Evolutionary conservation across 768 basidiomycete genomes (phyloP).

Genomic region (Suillus sp.): DNA sequence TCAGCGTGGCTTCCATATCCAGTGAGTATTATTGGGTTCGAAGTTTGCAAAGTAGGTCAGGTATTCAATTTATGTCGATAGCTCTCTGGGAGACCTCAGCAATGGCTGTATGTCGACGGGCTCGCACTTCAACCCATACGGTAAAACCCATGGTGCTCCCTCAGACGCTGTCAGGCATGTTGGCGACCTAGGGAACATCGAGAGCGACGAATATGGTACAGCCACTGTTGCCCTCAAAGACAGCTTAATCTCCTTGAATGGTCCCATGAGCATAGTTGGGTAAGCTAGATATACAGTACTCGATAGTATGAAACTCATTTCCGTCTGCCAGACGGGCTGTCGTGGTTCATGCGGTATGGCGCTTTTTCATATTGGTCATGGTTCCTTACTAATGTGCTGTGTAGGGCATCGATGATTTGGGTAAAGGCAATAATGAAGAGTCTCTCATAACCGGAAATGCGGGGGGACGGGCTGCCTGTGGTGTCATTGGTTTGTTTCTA

Average conservation of each 20-base stretch:
- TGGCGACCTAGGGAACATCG: conserved; percentile 77
- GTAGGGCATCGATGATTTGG: conserved; percentile 79
- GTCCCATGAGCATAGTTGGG: conserved; percentile 71
- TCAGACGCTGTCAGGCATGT: conserved; percentile 59
- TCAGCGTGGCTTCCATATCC: conserved; percentile 77
- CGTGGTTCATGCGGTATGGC: conserved; percentile 68
- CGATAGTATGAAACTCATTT: conserved; percentile 5
- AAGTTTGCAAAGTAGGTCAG: conserved; percentile 23
- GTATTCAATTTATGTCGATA: conserved; percentile 4
- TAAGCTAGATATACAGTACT: conserved; percentile 33
- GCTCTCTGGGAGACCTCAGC: conserved; percentile 59
- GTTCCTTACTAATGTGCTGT: conserved; percentile 15
- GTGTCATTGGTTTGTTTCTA: conserved; percentile 62
- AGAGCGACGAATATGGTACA: conserved; percentile 57
- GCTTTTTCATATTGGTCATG: background rate
- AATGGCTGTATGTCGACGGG: conserved; percentile 71
- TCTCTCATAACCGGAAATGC: conserved; percentile 81
- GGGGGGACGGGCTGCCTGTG: conserved; percentile 76
- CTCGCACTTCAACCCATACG: conserved; percentile 76
- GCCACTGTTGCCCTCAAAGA: conserved; percentile 64
- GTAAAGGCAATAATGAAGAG: conserved; percentile 65
- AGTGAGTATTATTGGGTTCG: conserved; percentile 49
- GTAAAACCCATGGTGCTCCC: conserved; percentile 66
- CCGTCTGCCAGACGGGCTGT: conserved; percentile 55
- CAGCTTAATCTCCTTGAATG: conserved; percentile 63